Base-by-base conservation (phyloP, 192 early-diverging fungal genomes). In the Podila horticola region DNA sequence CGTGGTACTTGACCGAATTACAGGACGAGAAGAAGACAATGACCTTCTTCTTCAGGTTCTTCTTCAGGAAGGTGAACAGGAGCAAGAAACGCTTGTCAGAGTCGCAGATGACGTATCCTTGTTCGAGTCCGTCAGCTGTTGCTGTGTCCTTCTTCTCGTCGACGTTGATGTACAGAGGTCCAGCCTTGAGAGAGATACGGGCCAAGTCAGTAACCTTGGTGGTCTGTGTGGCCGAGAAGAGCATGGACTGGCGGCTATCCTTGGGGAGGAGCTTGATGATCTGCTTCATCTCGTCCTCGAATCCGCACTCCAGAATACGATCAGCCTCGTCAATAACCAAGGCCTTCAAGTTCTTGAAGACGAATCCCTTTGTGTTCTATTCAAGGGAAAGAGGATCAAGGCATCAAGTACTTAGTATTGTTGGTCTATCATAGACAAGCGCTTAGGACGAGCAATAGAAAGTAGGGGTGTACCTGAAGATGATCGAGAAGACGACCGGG, bases 161-260 rank as follows among this genome's bases (percentile, higher is more conserved):
- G 7, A 99, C 98, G 73, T 99, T 99, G 87, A 99, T 98, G 87
- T 99, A 99, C 57, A 99, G 83, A 20, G 98, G 98, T 29, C 95
- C 92, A 74, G 95, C 93, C 85, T 96, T 96, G 50, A 99, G 87
- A 45, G 98, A 99, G n/a, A 99, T 95, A 67, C 98, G 92, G 29
- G 97, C 98, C 20, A 99, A 89, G 82, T 99, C 98, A 72, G 94
- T 93, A 64, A 99, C 97, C 87, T 99, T 98, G 57, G 97, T 99
- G 2, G 98, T 99, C 84, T 98, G 97, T 12, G 98, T 99, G 31
- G 98, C 98, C 31, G 98, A 99, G 82, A 99, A 99, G 50, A 99
- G 89, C 96, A 98, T 95, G 31, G 96, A 94, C 83, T 99, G 98
- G 67, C 98, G 97, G 67, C 93, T 94, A 75, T 88, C 85, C 82